Conservation (phyloP, 495 filamentous ascomycete species). For the Aspergillus ellipticus region DNA sequence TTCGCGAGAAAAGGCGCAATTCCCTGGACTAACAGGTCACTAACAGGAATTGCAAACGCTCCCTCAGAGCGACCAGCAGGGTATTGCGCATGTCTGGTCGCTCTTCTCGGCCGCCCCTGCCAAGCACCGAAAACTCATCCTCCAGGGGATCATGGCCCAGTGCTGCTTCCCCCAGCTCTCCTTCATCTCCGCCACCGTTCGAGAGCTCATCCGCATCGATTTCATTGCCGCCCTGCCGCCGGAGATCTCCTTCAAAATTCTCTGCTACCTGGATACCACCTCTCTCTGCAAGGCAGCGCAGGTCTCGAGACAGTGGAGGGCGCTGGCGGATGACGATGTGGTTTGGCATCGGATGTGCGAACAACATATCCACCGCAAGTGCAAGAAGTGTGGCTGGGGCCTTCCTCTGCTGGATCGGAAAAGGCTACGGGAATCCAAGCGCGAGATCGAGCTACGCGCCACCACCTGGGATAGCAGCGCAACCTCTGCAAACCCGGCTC, state of each 20-base stretch:
- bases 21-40: slow-evolving; percentile 15
- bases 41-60: slow-evolving; percentile 74
- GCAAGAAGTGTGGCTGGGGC: slow-evolving; percentile 95
- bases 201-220: slow-evolving; percentile 93
- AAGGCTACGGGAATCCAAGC: slow-evolving; percentile 78
- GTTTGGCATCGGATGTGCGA: slow-evolving; percentile 99
- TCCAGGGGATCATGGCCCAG: slow-evolving; percentile 89
- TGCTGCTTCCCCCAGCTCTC: slow-evolving; percentile 98
- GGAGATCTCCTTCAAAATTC: slow-evolving; percentile 88
- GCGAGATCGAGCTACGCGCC: slow-evolving; percentile 74
- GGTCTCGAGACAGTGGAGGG: slow-evolving; percentile 84
- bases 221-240: slow-evolving; percentile 83
- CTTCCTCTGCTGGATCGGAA: slow-evolving; percentile 86
- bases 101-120: slow-evolving; percentile 92
- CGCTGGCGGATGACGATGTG: slow-evolving; percentile 88
- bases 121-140: slow-evolving; percentile 90
- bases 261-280: slow-evolving; percentile 88
- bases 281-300: slow-evolving; percentile 98
- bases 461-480: slow-evolving; percentile 43
- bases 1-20: background rate
- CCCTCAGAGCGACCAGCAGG: slow-evolving; percentile 80
- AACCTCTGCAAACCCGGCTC: slow-evolving; percentile 19
- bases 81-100: slow-evolving; percentile 93
- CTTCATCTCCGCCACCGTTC: slow-evolving; percentile 78
- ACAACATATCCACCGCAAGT: slow-evolving; percentile 95